Evolutionary conservation across 169 alveolate genomes (phyloP).

Genomic region (Theileria orientalis): DNA sequence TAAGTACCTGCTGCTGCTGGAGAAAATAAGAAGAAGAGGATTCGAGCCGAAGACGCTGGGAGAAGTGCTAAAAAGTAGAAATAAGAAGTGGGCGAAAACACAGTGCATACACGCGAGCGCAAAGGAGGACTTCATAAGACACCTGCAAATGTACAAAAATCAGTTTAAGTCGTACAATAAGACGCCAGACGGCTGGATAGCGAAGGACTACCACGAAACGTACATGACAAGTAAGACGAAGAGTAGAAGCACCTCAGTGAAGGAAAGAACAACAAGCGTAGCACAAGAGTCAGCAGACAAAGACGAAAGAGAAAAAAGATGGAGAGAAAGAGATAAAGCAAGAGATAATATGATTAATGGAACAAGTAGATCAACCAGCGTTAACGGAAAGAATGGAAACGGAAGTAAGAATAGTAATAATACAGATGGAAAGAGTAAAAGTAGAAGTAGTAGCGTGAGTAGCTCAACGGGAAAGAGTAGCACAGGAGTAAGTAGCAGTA

Average conservation of each 20-base stretch:
- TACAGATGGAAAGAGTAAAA: too few species aligned
- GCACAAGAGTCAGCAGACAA: too few species aligned
- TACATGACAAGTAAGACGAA: neutral
- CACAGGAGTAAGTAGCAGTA: too few species aligned
- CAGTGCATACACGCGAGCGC: slow-evolving; percentile 68
- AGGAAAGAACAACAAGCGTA: neutral
- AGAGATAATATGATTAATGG: too few species aligned
- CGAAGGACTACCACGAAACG: neutral
- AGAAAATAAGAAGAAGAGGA: slow-evolving; percentile 26
- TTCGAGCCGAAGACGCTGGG: slow-evolving; percentile 62
- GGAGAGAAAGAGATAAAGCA: too few species aligned
- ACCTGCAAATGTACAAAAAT: slow-evolving; percentile 50
- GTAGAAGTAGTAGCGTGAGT: too few species aligned
- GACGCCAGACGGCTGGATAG: slow-evolving; percentile 74
- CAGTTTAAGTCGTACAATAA: slow-evolving; percentile 72
- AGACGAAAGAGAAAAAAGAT: too few species aligned
- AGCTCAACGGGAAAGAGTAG: too few species aligned
- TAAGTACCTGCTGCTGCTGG: neutral
- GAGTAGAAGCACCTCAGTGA: neutral
- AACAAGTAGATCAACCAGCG: too few species aligned
- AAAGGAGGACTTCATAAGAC: slow-evolving; percentile 46
- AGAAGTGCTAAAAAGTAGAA: slow-evolving; percentile 67
- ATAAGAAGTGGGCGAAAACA: slow-evolving; percentile 68
- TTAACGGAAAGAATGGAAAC: too few species aligned
- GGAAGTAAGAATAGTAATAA: too few species aligned